A percentile compares a stretch with the other conserved stretches of the same genome.
Conservation (phyloP, 192 early-diverging fungal species). For the Rhizophagus clarus region DNA sequence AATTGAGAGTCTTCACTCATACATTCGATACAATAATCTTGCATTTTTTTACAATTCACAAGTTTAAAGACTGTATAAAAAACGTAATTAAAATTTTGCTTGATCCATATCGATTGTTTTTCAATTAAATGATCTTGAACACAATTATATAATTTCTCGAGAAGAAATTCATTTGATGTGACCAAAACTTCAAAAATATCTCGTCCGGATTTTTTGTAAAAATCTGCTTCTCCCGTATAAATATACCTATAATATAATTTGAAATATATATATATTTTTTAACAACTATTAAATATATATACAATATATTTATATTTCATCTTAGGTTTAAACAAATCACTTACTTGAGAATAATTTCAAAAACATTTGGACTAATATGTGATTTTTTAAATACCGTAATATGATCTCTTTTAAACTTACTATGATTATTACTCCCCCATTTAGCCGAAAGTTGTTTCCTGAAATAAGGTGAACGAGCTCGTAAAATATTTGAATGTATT, state of each 20-base stretch:
- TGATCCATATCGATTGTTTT: not conserved
- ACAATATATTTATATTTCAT: too few relatives aligned
- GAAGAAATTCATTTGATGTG: constrained; percentile 6
- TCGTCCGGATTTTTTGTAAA: not conserved
- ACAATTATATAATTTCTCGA: constrained; percentile 3
- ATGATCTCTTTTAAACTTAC: too few relatives aligned
- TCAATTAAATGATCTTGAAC: constrained; percentile 22
- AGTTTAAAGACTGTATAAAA: not conserved
- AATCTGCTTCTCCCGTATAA: constrained; percentile 12
- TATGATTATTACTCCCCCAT: too few relatives aligned
- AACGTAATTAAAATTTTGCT: not conserved
- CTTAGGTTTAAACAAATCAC: too few relatives aligned
- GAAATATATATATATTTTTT: too few relatives aligned
- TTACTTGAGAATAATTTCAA: too few relatives aligned
- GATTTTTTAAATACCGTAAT: too few relatives aligned
- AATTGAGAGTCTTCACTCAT: not conserved
- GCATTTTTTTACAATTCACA: constrained; percentile 1
- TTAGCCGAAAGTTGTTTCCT: too few relatives aligned
- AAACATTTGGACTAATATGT: too few relatives aligned
- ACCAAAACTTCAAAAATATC: constrained; percentile 13
- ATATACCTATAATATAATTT: constrained; percentile 16
- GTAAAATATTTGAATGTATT: too few relatives aligned
- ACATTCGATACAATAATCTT: constrained; percentile 6
- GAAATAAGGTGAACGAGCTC: too few relatives aligned
- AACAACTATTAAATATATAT: too few relatives aligned